Evolutionary conservation across 192 early-diverging fungal species (phyloP).

Genomic region (Cetraspora pellucida): DNA sequence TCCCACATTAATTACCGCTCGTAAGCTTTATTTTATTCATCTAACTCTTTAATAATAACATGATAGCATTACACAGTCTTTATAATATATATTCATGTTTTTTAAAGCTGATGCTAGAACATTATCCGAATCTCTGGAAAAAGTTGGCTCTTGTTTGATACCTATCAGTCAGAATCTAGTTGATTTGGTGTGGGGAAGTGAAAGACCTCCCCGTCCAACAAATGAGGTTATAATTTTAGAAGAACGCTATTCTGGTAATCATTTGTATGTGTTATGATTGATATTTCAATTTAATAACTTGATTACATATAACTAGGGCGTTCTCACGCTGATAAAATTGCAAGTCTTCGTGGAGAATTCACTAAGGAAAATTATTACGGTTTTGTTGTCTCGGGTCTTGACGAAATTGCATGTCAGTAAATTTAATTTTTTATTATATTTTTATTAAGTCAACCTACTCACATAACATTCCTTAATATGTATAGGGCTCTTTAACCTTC

Average conservation of each 20-base stretch:
- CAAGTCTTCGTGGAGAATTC: conserved; percentile 66
- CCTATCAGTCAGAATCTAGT: conserved; percentile 81
- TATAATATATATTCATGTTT: not conserved
- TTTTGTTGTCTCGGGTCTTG: conserved; percentile 84
- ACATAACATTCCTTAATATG: not conserved
- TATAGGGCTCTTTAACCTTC: conserved; percentile 85
- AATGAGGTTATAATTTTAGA: conserved; percentile 68
- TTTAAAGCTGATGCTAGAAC: conserved; percentile 55
- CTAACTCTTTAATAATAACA: not conserved
- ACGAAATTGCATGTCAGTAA: conserved; percentile 84
- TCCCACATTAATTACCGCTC: conserved; percentile 78
- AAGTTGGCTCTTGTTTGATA: conserved; percentile 66
- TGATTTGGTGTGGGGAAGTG: conserved; percentile 79
- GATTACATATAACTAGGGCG: conserved; percentile 34
- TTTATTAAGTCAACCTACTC: not conserved
- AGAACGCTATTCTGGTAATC: conserved; percentile 69
- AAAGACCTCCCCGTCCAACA: conserved; percentile 73
- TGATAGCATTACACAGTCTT: not conserved
- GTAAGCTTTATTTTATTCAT: conserved; percentile 44
- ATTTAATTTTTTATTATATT: not conserved
- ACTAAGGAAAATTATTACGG: conserved; percentile 68
- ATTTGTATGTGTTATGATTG: conserved; percentile 1
- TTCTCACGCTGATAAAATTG: conserved; percentile 68
- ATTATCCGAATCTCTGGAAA: conserved; percentile 59
- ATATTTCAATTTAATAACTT: not conserved